Evolutionary conservation across 345 rosid genomes (phyloP).

Genomic region (Hibiscus syriacus): DNA sequence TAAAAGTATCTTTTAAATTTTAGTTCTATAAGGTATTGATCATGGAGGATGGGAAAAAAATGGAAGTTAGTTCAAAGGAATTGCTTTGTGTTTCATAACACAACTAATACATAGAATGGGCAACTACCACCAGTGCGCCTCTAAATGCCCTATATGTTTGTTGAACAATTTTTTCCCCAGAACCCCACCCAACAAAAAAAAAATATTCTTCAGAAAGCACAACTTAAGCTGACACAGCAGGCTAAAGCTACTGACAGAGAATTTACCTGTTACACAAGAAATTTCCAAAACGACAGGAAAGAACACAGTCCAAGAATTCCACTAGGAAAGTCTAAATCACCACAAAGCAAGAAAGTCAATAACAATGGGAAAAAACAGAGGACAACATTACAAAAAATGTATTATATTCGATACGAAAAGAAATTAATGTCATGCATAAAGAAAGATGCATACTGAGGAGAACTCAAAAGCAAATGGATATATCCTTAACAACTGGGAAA

Average conservation of each 20-base stretch:
- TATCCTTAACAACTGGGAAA: conserved; percentile 82
- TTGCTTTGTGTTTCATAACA: background rate
- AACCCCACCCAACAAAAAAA: background rate
- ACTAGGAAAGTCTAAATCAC: conserved; percentile 74
- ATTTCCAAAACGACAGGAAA: conserved; percentile 93
- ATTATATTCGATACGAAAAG: background rate
- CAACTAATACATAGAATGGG: background rate
- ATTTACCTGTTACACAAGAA: conserved; percentile 86
- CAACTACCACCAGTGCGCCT: background rate
- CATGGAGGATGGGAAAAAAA: background rate
- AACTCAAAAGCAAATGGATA: conserved; percentile 98
- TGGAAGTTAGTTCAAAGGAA: background rate
- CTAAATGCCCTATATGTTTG: background rate
- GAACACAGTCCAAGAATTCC: conserved; percentile 75
- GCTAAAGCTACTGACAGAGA: background rate
- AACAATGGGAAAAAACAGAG: background rate
- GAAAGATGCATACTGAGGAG: conserved; percentile 65
- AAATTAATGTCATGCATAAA: background rate
- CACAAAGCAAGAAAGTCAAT: conserved; percentile 8
- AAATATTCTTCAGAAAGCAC: background rate
- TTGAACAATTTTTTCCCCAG: background rate
- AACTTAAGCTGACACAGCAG: background rate
- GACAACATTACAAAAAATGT: background rate
- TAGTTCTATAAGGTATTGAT: background rate
- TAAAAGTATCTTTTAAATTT: background rate